Base-by-base conservation (phyloP, 805 yeast species). In the Lachancea mirantina region DNA sequence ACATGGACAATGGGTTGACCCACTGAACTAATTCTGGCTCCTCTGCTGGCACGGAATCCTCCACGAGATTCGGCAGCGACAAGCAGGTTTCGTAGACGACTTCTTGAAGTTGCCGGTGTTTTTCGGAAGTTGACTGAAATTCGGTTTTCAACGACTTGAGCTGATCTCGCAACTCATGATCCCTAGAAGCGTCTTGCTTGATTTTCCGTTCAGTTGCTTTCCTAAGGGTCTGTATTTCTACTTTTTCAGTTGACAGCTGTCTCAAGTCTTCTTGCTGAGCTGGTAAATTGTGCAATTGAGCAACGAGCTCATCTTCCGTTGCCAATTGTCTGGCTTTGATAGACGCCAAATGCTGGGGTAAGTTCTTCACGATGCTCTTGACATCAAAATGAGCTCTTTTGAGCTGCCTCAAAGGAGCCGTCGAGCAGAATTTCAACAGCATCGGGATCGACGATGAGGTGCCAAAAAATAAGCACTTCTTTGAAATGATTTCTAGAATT, bases 41-140 rank as follows among this genome's bases (percentile, higher is more conserved):
- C 1, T 50, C 40, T 1, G 61, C 59, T 0, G 62, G 61, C 6
- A 75, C 84, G 0, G 67, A 45, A 0, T 63, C 52, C 36, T 74
- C 75, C 0, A 81, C 55, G 14, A 69, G 50, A 46, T 82, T 83
- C 0, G 94, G 94, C n/a, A 83, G 55, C 0, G 62, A 50, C 7
- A 71, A 75, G 1, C 73, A 71, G 9, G 57, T 54, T 0, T 48
- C 36, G 21, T 55, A 52, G 0, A 78, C 52, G 3, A 52, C 45
- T 5, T 58, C 50, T 11, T 73, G 67, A 3, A 67, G 38, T 1
- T 26, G 34, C 7, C 43, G 48, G 21, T 57, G 26, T 3, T 39
- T 25, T 1, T 38, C 32, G 1, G 47, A 24, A 2, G 44, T 22
- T 0, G 31, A 32, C 22, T 57, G 57, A 30, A 47, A 59, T 23